Base-by-base conservation (phyloP, 768 basidiomycete genomes). In the Tylopilus subfusipes region DNA sequence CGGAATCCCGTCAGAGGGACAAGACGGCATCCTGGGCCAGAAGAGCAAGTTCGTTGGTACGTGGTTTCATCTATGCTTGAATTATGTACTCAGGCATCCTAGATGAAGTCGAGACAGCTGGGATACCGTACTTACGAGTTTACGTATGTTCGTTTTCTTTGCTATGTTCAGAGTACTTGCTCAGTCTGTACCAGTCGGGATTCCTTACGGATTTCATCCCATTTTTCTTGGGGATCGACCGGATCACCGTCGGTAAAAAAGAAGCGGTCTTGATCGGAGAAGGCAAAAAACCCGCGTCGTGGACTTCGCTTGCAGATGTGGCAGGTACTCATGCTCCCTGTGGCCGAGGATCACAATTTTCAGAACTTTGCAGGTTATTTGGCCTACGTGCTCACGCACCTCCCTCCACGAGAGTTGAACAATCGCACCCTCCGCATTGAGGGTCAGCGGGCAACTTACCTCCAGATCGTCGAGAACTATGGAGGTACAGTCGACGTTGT, bases 171-270 rank as follows among this genome's bases (percentile, higher is more conserved):
- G 9, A 22, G 24, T 31, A 14, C 36, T 18, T 25, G 14, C 44
- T 55, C 42, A 55, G 5, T 19, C 42, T 16, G 8, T 2, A 21
- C 21, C 14, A 70, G 62, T 25, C 39, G n/a, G 62, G 68, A 22
- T 33, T 58, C 31, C 43, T 70, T 42, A 50, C 50, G 38, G 64
- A 68, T 13, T 69, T 66, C 44, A 47, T 70, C 24, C 69, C 69
- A 14, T 60, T 56, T n/a, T 42, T 63, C 46, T 43, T 61, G 36
- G 63, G 60, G 21, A 53, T 50, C 16, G 55, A 61, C 16, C 50
- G 51, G 38, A 8, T n/a, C 9, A 18, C 12, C 33, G 2, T 8
- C 36, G n/a, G 19, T 1, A 43, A 53, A 8, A 57, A 64, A 3
- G 54, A 63, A 50, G 49, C 57, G 3, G 51, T 46, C 24, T 48